Conservation (phyloP, 306 rosid genomes). For the Cucurbita pepo region DNA sequence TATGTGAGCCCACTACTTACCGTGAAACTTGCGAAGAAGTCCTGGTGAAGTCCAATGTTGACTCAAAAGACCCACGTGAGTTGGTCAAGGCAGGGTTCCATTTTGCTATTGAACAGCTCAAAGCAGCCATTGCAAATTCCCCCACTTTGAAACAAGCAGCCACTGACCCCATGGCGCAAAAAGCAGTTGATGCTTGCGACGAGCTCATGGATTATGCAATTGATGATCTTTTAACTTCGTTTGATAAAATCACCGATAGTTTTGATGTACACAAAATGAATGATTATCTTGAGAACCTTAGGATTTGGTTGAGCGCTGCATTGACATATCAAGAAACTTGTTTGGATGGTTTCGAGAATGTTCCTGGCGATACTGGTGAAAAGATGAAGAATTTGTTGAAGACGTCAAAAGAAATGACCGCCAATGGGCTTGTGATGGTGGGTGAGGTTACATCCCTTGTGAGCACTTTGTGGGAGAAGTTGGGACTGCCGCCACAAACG, state of each 20-base stretch:
- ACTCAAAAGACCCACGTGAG: background rate
- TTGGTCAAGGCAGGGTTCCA: constrained; percentile 11
- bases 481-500: background rate
- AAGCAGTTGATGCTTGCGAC: constrained; percentile 39
- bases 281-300: too few species aligned
- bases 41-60: background rate
- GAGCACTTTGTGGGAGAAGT: background rate
- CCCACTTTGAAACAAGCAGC: constrained; percentile 14
- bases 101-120: constrained; percentile 13
- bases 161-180: constrained; percentile 25
- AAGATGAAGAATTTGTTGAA: constrained; percentile 30
- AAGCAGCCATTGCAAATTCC: constrained; percentile 17
- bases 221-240: constrained; percentile 16
- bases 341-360: constrained; percentile 42
- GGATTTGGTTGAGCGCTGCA: constrained; percentile 26
- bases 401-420: constrained; percentile 29
- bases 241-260: too few species aligned
- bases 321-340: constrained; percentile 26
- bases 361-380: constrained; percentile 24
- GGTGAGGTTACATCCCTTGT: constrained; percentile 4
- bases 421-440: constrained; percentile 54
- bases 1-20: background rate
- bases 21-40: background rate
- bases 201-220: constrained; percentile 39
- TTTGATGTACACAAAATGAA: background rate